Conservation (phyloP, 2,329 filamentous ascomycete species). For the Curvularia sp. region DNA sequence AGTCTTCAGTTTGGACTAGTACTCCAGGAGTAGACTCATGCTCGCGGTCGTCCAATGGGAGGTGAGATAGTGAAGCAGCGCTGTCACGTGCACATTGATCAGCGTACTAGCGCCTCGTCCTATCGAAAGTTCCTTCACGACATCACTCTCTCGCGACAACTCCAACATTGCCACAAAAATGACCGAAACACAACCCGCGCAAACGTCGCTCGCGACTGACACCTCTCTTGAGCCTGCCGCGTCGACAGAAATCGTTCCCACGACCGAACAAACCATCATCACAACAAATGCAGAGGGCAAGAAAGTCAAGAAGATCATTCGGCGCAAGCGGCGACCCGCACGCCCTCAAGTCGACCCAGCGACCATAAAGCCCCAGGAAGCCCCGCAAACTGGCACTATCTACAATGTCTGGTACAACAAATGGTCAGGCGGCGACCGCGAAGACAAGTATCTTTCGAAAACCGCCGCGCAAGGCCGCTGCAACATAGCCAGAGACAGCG, state of each 20-base stretch:
- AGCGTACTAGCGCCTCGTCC: constrained; percentile 17
- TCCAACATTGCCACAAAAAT: constrained; percentile 27
- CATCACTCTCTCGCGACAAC: constrained; percentile 6
- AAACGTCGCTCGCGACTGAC: constrained; percentile 29
- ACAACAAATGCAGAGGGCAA: constrained; percentile 56
- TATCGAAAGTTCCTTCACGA: constrained; percentile 29
- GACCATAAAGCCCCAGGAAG: constrained; percentile 80
- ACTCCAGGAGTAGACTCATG: background rate
- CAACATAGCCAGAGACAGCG: constrained; percentile 74
- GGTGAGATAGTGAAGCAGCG: constrained; percentile 39
- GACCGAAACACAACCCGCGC: constrained; percentile 29
- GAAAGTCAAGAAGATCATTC: constrained; percentile 89
- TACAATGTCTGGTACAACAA: constrained; percentile 99
- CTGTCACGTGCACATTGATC: constrained; percentile 53
- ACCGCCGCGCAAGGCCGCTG: constrained; percentile 84
- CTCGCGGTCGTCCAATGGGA: background rate
- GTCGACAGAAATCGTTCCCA: constrained; percentile 35
- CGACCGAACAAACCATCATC: constrained; percentile 41
- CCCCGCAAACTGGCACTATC: constrained; percentile 89
- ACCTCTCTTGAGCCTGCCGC: constrained; percentile 33
- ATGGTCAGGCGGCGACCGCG: constrained; percentile 93
- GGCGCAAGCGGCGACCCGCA: constrained; percentile 88
- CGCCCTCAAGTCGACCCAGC: constrained; percentile 88
- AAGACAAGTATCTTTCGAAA: constrained; percentile 87
- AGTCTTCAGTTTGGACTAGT: too few species aligned